These are phyloP conservation scores for Aspergillus terreus DNA, from an alignment of 2,329 filamentous ascomycete genomes.

Conservation along the genomic window DNA sequence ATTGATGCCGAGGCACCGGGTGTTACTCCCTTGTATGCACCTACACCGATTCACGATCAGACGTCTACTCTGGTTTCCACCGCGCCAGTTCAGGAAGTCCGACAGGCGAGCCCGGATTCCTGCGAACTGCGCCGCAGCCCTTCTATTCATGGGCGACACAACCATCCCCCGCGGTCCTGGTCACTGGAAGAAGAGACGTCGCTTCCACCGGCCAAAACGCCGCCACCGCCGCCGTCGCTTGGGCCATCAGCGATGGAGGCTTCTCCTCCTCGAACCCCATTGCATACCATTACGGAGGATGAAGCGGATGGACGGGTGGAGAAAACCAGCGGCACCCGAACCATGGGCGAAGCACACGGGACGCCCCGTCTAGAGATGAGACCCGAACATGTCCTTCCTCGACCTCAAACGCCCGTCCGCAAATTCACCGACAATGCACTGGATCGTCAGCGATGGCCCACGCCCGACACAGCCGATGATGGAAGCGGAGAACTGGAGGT, in stretches of 20 bases:
- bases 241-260: conserved; percentile 25
- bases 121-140: conserved; percentile 31
- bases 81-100: conserved; percentile 22
- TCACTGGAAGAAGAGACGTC: conserved; percentile 27
- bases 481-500: conserved; percentile 17
- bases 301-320: conserved; percentile 35
- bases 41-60: conserved; percentile 33
- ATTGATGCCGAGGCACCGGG: not conserved
- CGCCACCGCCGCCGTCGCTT: conserved; percentile 31
- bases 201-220: conserved; percentile 13
- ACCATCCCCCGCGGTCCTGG: conserved; percentile 25
- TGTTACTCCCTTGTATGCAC: conserved; percentile 17
- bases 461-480: conserved; percentile 18
- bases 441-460: conserved; percentile 29
- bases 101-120: conserved; percentile 13
- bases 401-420: conserved; percentile 26
- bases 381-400: conserved; percentile 36
- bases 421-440: conserved; percentile 34
- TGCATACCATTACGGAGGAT: conserved; percentile 53
- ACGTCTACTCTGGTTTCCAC: conserved; percentile 47
- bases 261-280: conserved; percentile 39
- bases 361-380: conserved; percentile 38
- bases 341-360: conserved; percentile 29
- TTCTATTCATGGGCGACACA: conserved; percentile 35
- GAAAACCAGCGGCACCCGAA: conserved; percentile 39